Base-by-base conservation (phyloP, 1,139 yeast species). In the Saccharomyces hybrid region DNA sequence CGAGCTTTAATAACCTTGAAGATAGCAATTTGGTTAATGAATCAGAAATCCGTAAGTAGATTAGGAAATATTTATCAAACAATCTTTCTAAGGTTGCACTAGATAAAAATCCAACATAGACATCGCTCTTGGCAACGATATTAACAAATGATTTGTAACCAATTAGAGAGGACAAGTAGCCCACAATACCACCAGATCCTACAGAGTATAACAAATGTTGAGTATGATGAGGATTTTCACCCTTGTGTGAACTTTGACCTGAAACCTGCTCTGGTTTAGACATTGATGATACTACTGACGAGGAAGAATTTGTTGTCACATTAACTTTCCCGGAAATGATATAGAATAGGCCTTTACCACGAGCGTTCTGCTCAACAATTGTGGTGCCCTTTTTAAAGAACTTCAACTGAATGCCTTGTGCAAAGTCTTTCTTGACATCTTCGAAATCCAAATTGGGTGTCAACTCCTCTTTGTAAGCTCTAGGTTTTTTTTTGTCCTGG, bases 101-200 rank as follows among this genome's bases (percentile, higher is more conserved):
- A 0, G 95, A 77, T 20, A 93, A 70, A 61, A 84, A 83, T 0
- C 95, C 98, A 11, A 87, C 85, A 62, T 86, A 81, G 0, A 80
- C 76, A 49, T 81, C 82, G 0, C 79, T 71, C 27, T 74, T 72
- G 1, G 95, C 86, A 51, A 73, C 78, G 4, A 91, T 79, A 27
- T 83, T 80, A 1, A 85, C 91, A 63, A 89, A 81, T 0, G 97
- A 88, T 57, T 84, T 81, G 61, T 86, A 83, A 0, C 97, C 95
- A 13, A 90, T 79, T 16, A 90, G 73, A 0, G 95, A 80, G 2
- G 96, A 88, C 52, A 91, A 71, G 65, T 88, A 91, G 0, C 99
- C 98, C 0, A 95, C 95, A 20, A 93, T 70, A 1, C 95, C 95
- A 4, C 98, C 98, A 3, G 86, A 76, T 32, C 78, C 73, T 1